Evolutionary conservation across 345 rosid genomes (phyloP), one percentile per base, ranked within the genome.

Genomic region (Draba incana): DNA sequence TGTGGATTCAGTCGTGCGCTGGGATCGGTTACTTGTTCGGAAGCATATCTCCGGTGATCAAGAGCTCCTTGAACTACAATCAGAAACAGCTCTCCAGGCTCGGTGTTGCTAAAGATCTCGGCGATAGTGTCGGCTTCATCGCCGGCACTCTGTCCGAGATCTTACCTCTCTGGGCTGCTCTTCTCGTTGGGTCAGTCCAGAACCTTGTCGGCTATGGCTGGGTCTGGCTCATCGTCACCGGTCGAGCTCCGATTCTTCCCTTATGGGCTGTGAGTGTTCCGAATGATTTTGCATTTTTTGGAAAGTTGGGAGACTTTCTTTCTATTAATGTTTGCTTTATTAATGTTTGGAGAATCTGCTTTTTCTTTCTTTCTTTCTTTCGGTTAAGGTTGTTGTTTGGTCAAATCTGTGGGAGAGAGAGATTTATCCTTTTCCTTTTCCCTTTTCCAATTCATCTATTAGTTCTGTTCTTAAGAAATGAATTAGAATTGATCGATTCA

Each of bases 21-120:
- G 98, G 98, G 8, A 74, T 87, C 59, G 96, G 94, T 24, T 92
- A 92, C 70, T 55, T 92, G 79, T 92, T 87, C 72, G 94, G 96
- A 16, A 92, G 96, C 83, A 82, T 92, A 57, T 92, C 98, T 5
- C 98, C 98, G 6, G 94, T 86, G 62, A 86, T 89, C 41, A 92
- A 92, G 82, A 86, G 84, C 73, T 86, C 94, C 5, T 58, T 89
- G 84, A 79, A 76, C 74, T 92, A 92, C 62, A 92, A 92, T 60
- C 94, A 92, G 79, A 81, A 68, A 73, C 84, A 92, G 80, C 33
- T 92, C 23, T 85, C 98, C 7, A 81, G 85, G 64, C 76, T 92
- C 20, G 98, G 89, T n/a, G 98, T 92, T 55, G 98, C 94, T 13
- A 92, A 92, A 75, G 98, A 89, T 78, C 94, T 92, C 62, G 98